Base-by-base conservation (phyloP, 2,329 filamentous ascomycete genomes). In the Pseudopyricularia javanii region DNA sequence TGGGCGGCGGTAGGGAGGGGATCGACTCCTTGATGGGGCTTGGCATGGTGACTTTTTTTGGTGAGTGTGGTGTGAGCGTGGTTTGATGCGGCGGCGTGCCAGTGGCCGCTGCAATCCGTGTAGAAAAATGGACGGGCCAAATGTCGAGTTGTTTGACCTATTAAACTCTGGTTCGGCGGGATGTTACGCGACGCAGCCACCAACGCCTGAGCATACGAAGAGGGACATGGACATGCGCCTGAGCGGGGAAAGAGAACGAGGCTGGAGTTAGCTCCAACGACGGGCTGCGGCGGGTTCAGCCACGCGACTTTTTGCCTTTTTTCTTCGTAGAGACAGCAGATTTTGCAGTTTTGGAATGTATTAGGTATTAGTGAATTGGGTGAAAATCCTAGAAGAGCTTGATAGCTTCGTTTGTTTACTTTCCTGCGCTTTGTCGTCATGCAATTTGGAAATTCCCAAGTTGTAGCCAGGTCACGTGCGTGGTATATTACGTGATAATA, bases 1-100 rank as follows among this genome's bases (percentile, higher is more conserved):
- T 22, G 48, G 64, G 61, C 24, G 66, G 62, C 50, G 61, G 63
- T 48, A 59, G 53, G 37, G 59, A 59, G 37, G 58, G 56, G 26
- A 53, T 56, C 30, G 55, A 54, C 35, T 65, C 63, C 53, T 59
- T 63, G 17, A 60, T 59, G 12, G 66, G 66, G 56, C 64, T 66
- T 51, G 63, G 62, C 64, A 66, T 65, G 43, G 48, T 58, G 52
- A 34, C 20, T 26, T 24, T 17, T 45, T 45, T 45, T 45, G 40
- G 24, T 43, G 17, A 20, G 22, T 43, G 37, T 22, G 5, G 22
- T 43, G 37, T 43, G 14, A 20, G 17, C 17, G 17, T 20, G 37
- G 17, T 20, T 37, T 15, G n/a, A 15, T 20, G 8, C 11, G 17
- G 11, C 4, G 20, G n/a, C 22, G 37, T 43, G 20, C 20, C 37